A percentile compares a stretch with the other conserved stretches of the same genome.
Conservation (phyloP, 345 rosid genomes). For the Erucastrum elatum region DNA sequence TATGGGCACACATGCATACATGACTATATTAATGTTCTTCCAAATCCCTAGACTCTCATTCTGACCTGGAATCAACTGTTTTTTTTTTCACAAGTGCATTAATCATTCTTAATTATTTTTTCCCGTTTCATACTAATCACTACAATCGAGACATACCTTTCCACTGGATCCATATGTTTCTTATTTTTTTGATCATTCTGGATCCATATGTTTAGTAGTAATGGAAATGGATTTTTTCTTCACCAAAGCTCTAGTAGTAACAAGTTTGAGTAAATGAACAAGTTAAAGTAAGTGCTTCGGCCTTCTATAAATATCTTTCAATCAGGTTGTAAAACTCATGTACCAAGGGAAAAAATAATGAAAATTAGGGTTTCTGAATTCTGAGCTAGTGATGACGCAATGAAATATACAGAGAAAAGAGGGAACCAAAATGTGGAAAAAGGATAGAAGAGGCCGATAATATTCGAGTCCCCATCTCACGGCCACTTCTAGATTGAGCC, state of each 20-base stretch:
- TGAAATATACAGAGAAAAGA: slow-evolving; percentile 31
- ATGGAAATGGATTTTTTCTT: neutral
- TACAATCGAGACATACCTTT: neutral
- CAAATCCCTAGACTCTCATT: slow-evolving; percentile 32
- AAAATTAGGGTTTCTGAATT: slow-evolving; percentile 21
- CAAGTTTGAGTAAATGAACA: neutral
- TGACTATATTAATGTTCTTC: slow-evolving; percentile 18
- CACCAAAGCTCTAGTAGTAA: neutral
- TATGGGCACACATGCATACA: slow-evolving; percentile 38
- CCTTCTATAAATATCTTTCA: neutral
- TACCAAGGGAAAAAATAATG: neutral
- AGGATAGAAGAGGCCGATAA: slow-evolving; percentile 42
- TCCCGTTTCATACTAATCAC: neutral
- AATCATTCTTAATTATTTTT: neutral
- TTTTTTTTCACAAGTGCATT: neutral
- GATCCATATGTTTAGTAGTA: neutral
- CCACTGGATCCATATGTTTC: neutral
- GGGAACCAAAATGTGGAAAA: slow-evolving; percentile 49
- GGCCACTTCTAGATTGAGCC: slow-evolving; percentile 41
- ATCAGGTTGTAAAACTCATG: neutral
- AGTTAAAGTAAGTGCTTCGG: neutral
- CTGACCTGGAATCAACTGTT: slow-evolving; percentile 6
- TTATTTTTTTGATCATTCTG: neutral
- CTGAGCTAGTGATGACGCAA: neutral
- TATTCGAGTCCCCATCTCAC: slow-evolving; percentile 42